Evolutionary conservation across 371 early-diverging fungal genomes (phyloP).

Genomic region (Thermomucor indicae-seudaticae): DNA sequence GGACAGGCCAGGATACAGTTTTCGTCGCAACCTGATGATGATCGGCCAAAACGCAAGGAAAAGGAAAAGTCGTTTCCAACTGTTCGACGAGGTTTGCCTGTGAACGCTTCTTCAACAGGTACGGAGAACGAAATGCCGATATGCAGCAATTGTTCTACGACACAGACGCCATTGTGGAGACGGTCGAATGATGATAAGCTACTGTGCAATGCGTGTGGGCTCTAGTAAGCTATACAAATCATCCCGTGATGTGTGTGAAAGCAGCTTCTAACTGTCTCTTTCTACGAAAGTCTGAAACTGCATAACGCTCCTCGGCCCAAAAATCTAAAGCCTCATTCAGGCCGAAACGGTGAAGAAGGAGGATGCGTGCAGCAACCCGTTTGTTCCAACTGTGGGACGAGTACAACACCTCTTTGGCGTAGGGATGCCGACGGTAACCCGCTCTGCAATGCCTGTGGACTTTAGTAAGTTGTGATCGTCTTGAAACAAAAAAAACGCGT

Average conservation of each 20-base stretch:
- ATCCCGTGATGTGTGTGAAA: neutral
- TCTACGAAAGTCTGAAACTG: conserved; percentile 44
- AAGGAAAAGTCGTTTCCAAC: neutral
- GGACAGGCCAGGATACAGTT: too few relatives aligned
- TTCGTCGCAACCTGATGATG: too few relatives aligned
- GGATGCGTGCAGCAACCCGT: conserved; percentile 33
- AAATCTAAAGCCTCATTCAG: conserved; percentile 21
- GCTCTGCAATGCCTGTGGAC: conserved; percentile 95
- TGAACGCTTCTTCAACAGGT: conserved; percentile 1
- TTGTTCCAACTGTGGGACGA: conserved; percentile 90
- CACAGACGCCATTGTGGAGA: conserved; percentile 93
- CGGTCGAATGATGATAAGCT: conserved; percentile 71
- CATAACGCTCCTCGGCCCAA: conserved; percentile 65
- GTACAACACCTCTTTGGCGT: conserved; percentile 94
- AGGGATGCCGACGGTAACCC: conserved; percentile 70
- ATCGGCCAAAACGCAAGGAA: too few relatives aligned
- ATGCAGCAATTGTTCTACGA: conserved; percentile 83
- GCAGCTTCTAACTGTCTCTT: neutral
- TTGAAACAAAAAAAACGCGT: too few relatives aligned
- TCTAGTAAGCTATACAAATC: conserved; percentile 11
- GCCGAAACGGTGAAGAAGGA: conserved; percentile 4
- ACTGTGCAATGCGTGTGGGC: conserved; percentile 92
- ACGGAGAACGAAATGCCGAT: conserved; percentile 12
- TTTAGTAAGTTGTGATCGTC: conserved; percentile 83
- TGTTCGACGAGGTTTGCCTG: neutral